These are phyloP conservation scores for Thraustotheca clavata DNA, from an alignment of 352 stramenopile species.

Conservation along the genomic window DNA sequence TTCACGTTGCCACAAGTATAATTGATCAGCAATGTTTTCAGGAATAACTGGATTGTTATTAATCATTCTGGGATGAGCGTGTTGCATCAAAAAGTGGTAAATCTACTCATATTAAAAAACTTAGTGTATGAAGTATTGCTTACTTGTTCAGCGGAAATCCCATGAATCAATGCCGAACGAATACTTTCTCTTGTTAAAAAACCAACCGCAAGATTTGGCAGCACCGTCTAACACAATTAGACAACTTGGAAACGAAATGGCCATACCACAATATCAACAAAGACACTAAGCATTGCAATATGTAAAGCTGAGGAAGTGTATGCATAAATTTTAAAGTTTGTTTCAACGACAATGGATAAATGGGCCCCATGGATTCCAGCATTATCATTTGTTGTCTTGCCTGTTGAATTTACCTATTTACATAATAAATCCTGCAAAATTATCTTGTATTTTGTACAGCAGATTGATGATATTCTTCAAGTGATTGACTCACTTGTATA, in stretches of 20 bases:
- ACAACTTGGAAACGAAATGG: background rate
- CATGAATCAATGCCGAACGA: conserved; percentile 78
- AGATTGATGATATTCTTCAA: conserved; percentile 19
- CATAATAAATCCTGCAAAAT: background rate
- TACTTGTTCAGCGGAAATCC: conserved; percentile 79
- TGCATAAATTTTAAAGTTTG: conserved; percentile 89
- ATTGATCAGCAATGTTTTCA: conserved; percentile 86
- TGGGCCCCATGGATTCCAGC: background rate
- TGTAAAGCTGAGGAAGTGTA: conserved; percentile 87
- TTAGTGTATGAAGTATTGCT: background rate
- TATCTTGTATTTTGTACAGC: background rate
- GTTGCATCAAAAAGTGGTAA: conserved; percentile 87
- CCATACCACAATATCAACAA: conserved; percentile 73
- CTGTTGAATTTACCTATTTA: background rate
- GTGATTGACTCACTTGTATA: conserved; percentile 42
- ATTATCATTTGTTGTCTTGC: background rate
- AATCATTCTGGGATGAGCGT: conserved; percentile 78
- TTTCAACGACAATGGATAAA: conserved; percentile 76
- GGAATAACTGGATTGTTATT: conserved; percentile 66
- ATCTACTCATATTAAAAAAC: conserved; percentile 28
- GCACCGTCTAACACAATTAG: conserved; percentile 32
- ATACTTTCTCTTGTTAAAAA: conserved; percentile 88
- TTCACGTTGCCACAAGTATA: conserved; percentile 88
- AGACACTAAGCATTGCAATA: conserved; percentile 89
- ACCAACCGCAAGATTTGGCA: conserved; percentile 87